These are phyloP conservation scores for Phytophthora citricola DNA, from an alignment of 352 stramenopile species.

Conservation along the genomic window DNA sequence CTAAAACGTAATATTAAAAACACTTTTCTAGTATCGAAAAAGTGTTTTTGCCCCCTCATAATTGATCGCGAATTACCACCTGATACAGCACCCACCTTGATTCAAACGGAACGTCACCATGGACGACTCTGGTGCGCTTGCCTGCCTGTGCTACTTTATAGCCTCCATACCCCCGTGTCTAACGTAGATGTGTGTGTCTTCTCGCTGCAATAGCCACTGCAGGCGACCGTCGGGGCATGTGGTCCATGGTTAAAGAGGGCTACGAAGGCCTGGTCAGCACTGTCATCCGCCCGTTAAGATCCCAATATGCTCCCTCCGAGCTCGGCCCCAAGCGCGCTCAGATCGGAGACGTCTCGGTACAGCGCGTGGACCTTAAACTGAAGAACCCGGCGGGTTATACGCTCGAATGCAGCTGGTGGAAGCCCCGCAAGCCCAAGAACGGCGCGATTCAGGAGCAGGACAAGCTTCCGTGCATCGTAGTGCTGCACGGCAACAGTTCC, in stretches of 20 bases:
- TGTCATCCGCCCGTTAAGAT: slow-evolving; percentile 77
- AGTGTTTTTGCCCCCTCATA: slow-evolving; percentile 12
- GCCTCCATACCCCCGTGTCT: background rate
- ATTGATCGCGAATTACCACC: slow-evolving; percentile 17
- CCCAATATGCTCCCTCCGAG: slow-evolving; percentile 67
- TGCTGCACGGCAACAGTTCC: slow-evolving; percentile 87
- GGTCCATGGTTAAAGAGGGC: slow-evolving; percentile 82
- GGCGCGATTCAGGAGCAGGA: slow-evolving; percentile 13
- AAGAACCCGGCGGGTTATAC: slow-evolving; percentile 78
- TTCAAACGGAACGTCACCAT: slow-evolving; percentile 28
- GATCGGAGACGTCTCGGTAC: slow-evolving; percentile 63
- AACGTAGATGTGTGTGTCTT: slow-evolving; percentile 19
- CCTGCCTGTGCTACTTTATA: background rate
- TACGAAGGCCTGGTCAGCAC: slow-evolving; percentile 86
- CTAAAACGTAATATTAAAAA: too few relatives aligned
- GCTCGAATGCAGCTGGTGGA: slow-evolving; percentile 90
- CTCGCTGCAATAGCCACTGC: slow-evolving; percentile 32
- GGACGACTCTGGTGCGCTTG: slow-evolving; percentile 47
- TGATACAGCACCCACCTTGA: slow-evolving; percentile 22
- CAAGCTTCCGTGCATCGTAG: slow-evolving; percentile 78
- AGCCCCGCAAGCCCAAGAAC: slow-evolving; percentile 42
- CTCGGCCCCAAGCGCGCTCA: slow-evolving; percentile 66
- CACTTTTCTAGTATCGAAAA: background rate
- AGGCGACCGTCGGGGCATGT: slow-evolving; percentile 73
- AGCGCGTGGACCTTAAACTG: slow-evolving; percentile 75